Conservation (phyloP, 106 monocot genomes). For the Acorus gramineus region DNA sequence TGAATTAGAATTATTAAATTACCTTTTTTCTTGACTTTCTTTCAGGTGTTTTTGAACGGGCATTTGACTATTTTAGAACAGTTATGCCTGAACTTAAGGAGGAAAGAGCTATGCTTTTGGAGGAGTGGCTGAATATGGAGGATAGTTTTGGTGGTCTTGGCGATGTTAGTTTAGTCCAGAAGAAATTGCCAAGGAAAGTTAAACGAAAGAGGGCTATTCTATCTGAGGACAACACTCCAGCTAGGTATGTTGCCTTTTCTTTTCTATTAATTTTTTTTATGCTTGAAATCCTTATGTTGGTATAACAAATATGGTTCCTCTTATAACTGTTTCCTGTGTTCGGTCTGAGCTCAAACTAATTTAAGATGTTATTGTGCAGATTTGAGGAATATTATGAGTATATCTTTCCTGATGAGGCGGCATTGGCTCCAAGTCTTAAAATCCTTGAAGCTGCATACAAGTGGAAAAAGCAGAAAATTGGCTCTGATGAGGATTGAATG, state of each 20-base stretch:
- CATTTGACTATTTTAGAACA: slow-evolving; percentile 81
- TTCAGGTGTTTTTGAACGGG: slow-evolving; percentile 75
- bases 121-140: slow-evolving; percentile 86
- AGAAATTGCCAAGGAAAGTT: slow-evolving; percentile 85
- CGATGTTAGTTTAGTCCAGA: slow-evolving; percentile 63
- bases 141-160: slow-evolving; percentile 46
- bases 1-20: background rate
- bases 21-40: slow-evolving; percentile 1
- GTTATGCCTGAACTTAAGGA: slow-evolving; percentile 84
- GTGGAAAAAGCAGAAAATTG: slow-evolving; percentile 72
- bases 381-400: slow-evolving; percentile 98
- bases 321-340: background rate
- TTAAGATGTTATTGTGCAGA: slow-evolving; percentile 24
- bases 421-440: slow-evolving; percentile 71
- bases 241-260: slow-evolving; percentile 40
- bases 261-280: background rate
- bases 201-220: slow-evolving; percentile 82
- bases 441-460: slow-evolving; percentile 87
- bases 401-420: slow-evolving; percentile 91
- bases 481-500: slow-evolving; percentile 24
- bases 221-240: slow-evolving; percentile 60
- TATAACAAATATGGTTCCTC: background rate
- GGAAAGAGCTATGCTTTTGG: slow-evolving; percentile 91
- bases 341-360: too few species aligned
- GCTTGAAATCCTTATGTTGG: background rate